Conservation (phyloP, 768 basidiomycete genomes). For the Guyanaporus albipodus region DNA sequence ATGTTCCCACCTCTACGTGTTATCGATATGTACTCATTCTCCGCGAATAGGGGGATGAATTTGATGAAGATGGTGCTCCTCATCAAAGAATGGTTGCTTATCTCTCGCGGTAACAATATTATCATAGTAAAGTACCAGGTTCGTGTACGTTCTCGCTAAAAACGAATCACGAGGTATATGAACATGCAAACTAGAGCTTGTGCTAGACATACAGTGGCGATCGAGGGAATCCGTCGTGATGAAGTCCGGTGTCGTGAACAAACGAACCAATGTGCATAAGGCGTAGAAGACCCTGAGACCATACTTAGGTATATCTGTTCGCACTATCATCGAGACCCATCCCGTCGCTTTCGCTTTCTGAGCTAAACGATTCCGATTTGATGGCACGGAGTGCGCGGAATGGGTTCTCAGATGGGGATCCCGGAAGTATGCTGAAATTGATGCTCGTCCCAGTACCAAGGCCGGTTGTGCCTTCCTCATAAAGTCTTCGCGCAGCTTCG, state of each 20-base stretch:
- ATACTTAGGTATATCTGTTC: slow-evolving; percentile 36
- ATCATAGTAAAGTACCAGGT: slow-evolving; percentile 21
- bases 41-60: slow-evolving; percentile 55
- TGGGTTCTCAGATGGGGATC: slow-evolving; percentile 51
- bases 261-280: slow-evolving; percentile 17
- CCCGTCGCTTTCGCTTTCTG: slow-evolving; percentile 69
- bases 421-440: slow-evolving; percentile 78
- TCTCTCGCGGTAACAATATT: slow-evolving; percentile 40
- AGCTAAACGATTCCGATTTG: slow-evolving; percentile 58
- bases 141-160: slow-evolving; percentile 20
- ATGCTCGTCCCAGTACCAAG: slow-evolving; percentile 66
- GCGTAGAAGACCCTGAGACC: slow-evolving; percentile 24
- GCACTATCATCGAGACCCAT: slow-evolving; percentile 47
- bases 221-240: slow-evolving; percentile 33
- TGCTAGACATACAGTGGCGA: slow-evolving; percentile 41
- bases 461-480: slow-evolving; percentile 76
- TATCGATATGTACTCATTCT: slow-evolving; percentile 25
- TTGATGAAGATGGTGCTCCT: slow-evolving; percentile 80
- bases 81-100: slow-evolving; percentile 78
- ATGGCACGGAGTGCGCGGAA: slow-evolving; percentile 43
- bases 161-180: slow-evolving; percentile 25
- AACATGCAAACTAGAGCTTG: slow-evolving; percentile 31
- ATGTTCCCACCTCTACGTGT: slow-evolving; percentile 20
- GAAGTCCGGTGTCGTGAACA: slow-evolving; percentile 31
- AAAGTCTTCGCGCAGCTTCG: slow-evolving; percentile 77